These are phyloP conservation scores for Fraxinus anomala DNA, from an alignment of 257 asterid genomes.

Conservation along the genomic window DNA sequence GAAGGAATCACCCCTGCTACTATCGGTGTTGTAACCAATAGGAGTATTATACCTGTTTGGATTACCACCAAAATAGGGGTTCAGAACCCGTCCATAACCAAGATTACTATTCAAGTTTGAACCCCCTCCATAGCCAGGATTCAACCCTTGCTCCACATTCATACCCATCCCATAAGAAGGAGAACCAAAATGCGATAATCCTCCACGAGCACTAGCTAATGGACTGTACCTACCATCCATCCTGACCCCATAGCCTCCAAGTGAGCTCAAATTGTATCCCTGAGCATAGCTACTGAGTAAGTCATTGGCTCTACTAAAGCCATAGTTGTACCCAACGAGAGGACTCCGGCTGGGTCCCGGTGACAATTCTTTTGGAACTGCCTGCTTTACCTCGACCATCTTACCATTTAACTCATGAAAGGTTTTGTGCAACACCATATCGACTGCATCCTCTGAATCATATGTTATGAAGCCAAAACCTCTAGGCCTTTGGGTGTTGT, in stretches of 20 bases:
- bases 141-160: slow-evolving; percentile 11
- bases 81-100: slow-evolving; percentile 14
- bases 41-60: slow-evolving; percentile 9
- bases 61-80: slow-evolving; percentile 6
- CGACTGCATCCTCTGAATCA: slow-evolving; percentile 56
- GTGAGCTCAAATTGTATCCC: slow-evolving; percentile 16
- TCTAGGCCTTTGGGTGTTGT: slow-evolving; percentile 57
- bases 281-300: slow-evolving; percentile 11
- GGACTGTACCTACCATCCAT: slow-evolving; percentile 20
- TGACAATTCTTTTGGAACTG: slow-evolving; percentile 48
- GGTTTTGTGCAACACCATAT: slow-evolving; percentile 41
- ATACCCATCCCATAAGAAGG: slow-evolving; percentile 11
- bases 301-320: not conserved
- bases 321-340: slow-evolving; percentile 13
- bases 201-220: slow-evolving; percentile 15
- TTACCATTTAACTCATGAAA: slow-evolving; percentile 56
- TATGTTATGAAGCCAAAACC: slow-evolving; percentile 54
- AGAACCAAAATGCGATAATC: slow-evolving; percentile 20
- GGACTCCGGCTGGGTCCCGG: slow-evolving; percentile 38
- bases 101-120: slow-evolving; percentile 19
- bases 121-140: slow-evolving; percentile 4
- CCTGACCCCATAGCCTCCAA: slow-evolving; percentile 20
- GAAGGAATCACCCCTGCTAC: slow-evolving; percentile 8
- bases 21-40: slow-evolving; percentile 11
- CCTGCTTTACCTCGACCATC: slow-evolving; percentile 58